A percentile compares a stretch with the other conserved stretches of the same genome.
phyloP scores from a whole-genome alignment of 2,329 filamentous ascomycete species.

The Verruconis gallopava region DNA sequence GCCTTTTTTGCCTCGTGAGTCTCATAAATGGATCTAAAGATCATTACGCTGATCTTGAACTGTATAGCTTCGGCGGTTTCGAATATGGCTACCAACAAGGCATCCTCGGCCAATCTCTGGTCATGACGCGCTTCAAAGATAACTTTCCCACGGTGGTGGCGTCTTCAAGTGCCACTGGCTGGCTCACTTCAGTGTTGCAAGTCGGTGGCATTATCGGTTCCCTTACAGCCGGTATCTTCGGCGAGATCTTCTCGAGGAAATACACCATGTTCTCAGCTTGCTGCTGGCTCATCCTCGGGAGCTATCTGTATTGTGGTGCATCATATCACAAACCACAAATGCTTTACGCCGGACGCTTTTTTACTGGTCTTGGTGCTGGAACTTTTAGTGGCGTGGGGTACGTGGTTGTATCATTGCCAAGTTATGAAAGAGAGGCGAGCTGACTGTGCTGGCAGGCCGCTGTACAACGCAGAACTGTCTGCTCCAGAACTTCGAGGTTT shows the following conservation, averaged over 20 bases:
- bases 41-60: too few relatives aligned
- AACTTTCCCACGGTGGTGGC: background rate
- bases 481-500: constrained; percentile 55
- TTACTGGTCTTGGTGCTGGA: constrained; percentile 60
- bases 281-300: constrained; percentile 54
- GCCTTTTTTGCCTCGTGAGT: too few relatives aligned
- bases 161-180: constrained; percentile 18
- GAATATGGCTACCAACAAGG: background rate
- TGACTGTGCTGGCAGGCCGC: constrained; percentile 53
- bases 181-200: constrained; percentile 52
- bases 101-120: background rate
- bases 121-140: background rate
- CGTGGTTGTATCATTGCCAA: too few relatives aligned
- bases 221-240: constrained; percentile 54
- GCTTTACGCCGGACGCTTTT: constrained; percentile 56
- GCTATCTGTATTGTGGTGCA: constrained; percentile 53
- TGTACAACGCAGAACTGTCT: constrained; percentile 32
- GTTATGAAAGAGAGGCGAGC: too few relatives aligned
- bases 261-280: constrained; percentile 54
- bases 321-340: constrained; percentile 38
- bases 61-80: too few relatives aligned
- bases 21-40: too few relatives aligned
- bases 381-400: too few relatives aligned
- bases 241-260: constrained; percentile 55
- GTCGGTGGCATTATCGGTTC: constrained; percentile 67